Conservation (phyloP, 2,329 filamentous ascomycete genomes). For the Bipolaris oryzae region DNA sequence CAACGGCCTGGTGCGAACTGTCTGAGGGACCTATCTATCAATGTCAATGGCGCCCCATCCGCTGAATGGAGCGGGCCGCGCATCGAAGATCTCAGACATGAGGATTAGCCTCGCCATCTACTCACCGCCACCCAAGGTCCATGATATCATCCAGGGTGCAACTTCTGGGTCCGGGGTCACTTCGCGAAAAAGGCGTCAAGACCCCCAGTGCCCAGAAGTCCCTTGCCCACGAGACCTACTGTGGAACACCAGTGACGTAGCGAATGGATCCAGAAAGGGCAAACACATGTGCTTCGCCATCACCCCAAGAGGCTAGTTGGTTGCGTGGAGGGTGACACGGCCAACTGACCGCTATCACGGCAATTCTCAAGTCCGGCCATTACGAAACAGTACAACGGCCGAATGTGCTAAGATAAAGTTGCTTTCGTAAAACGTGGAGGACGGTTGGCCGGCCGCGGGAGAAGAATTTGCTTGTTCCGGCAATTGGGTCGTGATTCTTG, state of each 20-base stretch:
- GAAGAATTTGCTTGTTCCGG: conserved; percentile 8
- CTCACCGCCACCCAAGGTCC: background rate
- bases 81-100: background rate
- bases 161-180: conserved; percentile 6
- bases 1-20: background rate
- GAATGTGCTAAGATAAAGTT: conserved; percentile 1
- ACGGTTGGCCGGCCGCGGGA: conserved; percentile 6
- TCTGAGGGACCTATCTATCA: background rate
- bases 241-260: conserved; percentile 12
- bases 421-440: background rate
- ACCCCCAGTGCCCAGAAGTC: conserved; percentile 1
- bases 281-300: background rate
- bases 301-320: conserved; percentile 2
- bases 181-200: background rate
- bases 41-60: background rate
- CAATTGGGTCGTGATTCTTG: conserved; percentile 7
- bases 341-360: conserved; percentile 7
- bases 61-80: background rate
- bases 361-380: background rate
- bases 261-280: background rate
- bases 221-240: conserved; percentile 8
- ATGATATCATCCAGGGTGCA: conserved; percentile 6
- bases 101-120: conserved; percentile 1
- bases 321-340: conserved; percentile 5
- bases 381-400: conserved; percentile 1